These are phyloP conservation scores for Austropuccinia psidii DNA, from an alignment of 1,284 basidiomycete species.

Conservation along the genomic window DNA sequence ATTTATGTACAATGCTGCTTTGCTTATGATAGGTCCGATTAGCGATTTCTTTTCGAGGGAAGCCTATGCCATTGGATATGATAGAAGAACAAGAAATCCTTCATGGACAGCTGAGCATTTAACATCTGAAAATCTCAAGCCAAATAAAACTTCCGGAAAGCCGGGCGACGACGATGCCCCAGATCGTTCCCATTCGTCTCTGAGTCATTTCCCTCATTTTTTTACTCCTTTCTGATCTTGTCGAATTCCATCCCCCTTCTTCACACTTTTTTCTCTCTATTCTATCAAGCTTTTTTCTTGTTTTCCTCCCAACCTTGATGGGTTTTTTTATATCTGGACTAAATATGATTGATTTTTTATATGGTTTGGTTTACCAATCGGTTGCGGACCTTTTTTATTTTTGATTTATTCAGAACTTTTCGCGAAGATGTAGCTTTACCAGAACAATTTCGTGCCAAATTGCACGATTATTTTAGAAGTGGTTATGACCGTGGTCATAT, in stretches of 20 bases:
- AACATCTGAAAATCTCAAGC: slow-evolving; percentile 11
- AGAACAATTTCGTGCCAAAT: slow-evolving; percentile 67
- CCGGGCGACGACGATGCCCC: slow-evolving; percentile 29
- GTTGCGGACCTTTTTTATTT: slow-evolving; percentile 54
- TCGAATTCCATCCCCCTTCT: too few species aligned
- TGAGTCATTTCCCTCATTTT: slow-evolving; percentile 5
- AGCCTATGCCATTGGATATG: slow-evolving; percentile 83
- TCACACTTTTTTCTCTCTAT: too few species aligned
- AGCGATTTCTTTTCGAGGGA: slow-evolving; percentile 68
- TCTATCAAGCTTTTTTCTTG: not conserved
- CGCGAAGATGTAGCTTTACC: slow-evolving; percentile 75
- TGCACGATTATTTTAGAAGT: slow-evolving; percentile 80
- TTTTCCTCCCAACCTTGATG: not conserved
- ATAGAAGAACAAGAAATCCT: slow-evolving; percentile 80
- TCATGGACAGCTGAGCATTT: slow-evolving; percentile 56
- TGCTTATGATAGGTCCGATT: slow-evolving; percentile 74
- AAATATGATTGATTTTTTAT: too few species aligned
- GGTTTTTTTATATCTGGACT: too few species aligned
- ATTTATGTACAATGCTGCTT: too few species aligned
- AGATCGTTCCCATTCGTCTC: slow-evolving; percentile 36
- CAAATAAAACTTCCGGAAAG: not conserved
- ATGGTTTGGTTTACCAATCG: slow-evolving; percentile 46
- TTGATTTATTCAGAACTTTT: slow-evolving; percentile 53
- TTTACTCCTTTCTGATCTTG: not conserved
- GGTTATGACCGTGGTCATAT: slow-evolving; percentile 98